Evolutionary conservation across 1,284 basidiomycete species (phyloP), one percentile per base, ranked within the genome.

Genomic region (Pseudozyma sp.): DNA sequence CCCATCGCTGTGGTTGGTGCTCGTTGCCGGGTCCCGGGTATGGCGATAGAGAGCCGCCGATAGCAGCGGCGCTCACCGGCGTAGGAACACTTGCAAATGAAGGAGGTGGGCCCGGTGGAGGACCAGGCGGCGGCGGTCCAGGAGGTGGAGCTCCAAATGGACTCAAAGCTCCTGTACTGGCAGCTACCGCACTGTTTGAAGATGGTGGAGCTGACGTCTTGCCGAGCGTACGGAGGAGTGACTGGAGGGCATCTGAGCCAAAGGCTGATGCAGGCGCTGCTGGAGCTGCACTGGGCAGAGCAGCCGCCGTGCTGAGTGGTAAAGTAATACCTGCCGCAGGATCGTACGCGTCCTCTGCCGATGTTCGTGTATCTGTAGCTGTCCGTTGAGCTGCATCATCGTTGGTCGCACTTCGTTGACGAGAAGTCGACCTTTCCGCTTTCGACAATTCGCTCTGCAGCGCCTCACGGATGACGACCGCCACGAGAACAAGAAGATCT

Each of bases 401-500:
- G 11, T 61, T 61, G 18, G 68, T 70, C 10, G 31, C 31, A 36
- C 68, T 70, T 18, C 68, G 53, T 5, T 61, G 58, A 7, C 58
- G 62, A 16, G 40, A 48, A 21, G 36, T 38, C 21, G 43, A 48
- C 31, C 48, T 51, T 40, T 61, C 69, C 31, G 63, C 67, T 18
- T 58, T 67, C 0, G 48, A 47, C 49, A 69, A 52, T 42, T 74
- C 68, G 2, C 38, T 31, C 31, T 71, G 61, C 18, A 77, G 34
- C 21, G 78, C 63, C 35, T 73, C 78, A n/a, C 64, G 68, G 42
- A 76, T 69, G 7, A 82, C 64, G 9, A 82, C 80, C 4, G 77
- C 79, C 1, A 77, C 79, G 31, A 82, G 59, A 18, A 82, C 43
- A n/a, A 82, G 69, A 52, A 81, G 34, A 51, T 82, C 75, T 10